Percentiles rank a stretch among this genome's conserved stretches.
phyloP scores from a whole-genome alignment of 352 stramenopile species.

The Globisporangium cylindrosporum region DNA sequence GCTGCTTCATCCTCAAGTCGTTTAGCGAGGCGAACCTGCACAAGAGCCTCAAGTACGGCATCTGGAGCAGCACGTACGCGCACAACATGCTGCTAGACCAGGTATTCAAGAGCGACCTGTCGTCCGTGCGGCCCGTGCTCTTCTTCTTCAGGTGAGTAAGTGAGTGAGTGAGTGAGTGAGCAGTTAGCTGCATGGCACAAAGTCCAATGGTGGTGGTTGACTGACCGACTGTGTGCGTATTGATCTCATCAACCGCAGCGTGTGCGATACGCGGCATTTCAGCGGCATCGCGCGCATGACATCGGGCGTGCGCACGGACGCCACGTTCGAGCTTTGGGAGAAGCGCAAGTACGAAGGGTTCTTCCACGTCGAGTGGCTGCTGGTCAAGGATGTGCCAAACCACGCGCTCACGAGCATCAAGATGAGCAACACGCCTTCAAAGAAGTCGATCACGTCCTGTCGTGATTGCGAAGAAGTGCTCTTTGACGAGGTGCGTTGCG shows the following conservation, averaged over 20 bases:
- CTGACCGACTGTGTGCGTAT: background rate
- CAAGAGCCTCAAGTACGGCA: slow-evolving; percentile 82
- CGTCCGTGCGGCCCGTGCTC: slow-evolving; percentile 57
- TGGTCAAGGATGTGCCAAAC: slow-evolving; percentile 85
- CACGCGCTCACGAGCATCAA: slow-evolving; percentile 71
- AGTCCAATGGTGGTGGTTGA: background rate
- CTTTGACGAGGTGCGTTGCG: slow-evolving; percentile 54
- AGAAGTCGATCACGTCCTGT: slow-evolving; percentile 80
- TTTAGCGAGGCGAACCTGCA: slow-evolving; percentile 86
- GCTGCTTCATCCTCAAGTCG: slow-evolving; percentile 83
- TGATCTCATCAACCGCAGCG: slow-evolving; percentile 25
- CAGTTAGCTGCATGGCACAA: background rate
- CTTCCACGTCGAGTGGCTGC: slow-evolving; percentile 79
- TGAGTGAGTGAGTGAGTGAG: background rate
- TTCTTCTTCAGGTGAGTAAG: slow-evolving; percentile 71
- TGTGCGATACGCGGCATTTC: slow-evolving; percentile 76
- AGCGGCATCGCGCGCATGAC: slow-evolving; percentile 79
- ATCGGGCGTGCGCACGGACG: slow-evolving; percentile 44
- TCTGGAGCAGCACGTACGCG: slow-evolving; percentile 76
- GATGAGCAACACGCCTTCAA: slow-evolving; percentile 74
- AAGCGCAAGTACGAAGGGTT: slow-evolving; percentile 82
- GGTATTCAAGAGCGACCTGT: slow-evolving; percentile 69
- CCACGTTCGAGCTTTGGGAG: slow-evolving; percentile 72
- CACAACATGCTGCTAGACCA: slow-evolving; percentile 70
- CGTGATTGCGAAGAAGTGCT: slow-evolving; percentile 78